Conservation (phyloP, 1,139 yeast species). For the Ogataea hybrid region DNA sequence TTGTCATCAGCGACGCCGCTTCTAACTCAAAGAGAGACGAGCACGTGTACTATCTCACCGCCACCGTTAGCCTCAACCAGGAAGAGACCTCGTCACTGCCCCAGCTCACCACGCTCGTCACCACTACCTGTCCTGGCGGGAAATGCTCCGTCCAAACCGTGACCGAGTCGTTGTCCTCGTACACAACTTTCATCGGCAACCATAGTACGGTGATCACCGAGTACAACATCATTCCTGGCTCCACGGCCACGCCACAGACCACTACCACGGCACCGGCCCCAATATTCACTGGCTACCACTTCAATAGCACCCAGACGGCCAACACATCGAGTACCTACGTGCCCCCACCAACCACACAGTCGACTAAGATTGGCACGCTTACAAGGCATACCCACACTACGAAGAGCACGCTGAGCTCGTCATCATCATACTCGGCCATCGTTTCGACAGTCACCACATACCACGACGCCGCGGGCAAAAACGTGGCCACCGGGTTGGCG, state of each 20-base stretch:
- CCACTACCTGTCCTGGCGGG: conserved; percentile 18
- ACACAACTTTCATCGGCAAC: conserved; percentile 24
- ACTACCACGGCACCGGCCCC: neutral
- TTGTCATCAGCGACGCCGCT: conserved; percentile 9
- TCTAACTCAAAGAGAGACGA: conserved; percentile 17
- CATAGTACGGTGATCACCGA: conserved; percentile 23
- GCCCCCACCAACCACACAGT: neutral
- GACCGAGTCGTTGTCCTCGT: conserved; percentile 15
- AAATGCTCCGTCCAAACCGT: conserved; percentile 12
- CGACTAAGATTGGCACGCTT: neutral
- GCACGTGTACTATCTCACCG: conserved; percentile 20
- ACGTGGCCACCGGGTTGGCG: conserved; percentile 1
- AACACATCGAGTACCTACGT: neutral
- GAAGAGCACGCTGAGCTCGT: neutral
- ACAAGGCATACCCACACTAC: neutral
- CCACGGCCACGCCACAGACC: conserved; percentile 4
- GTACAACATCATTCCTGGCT: conserved; percentile 13
- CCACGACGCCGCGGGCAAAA: conserved; percentile 2
- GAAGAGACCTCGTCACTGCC: conserved; percentile 12
- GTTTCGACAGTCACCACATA: conserved; percentile 2
- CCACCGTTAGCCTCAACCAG: conserved; percentile 17
- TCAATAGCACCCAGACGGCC: neutral
- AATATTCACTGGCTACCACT: neutral
- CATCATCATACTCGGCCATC: neutral
- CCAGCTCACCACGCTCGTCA: conserved; percentile 14